Base-by-base conservation (phyloP, 352 stramenopile species). In the Elongisporangium anandrum region DNA sequence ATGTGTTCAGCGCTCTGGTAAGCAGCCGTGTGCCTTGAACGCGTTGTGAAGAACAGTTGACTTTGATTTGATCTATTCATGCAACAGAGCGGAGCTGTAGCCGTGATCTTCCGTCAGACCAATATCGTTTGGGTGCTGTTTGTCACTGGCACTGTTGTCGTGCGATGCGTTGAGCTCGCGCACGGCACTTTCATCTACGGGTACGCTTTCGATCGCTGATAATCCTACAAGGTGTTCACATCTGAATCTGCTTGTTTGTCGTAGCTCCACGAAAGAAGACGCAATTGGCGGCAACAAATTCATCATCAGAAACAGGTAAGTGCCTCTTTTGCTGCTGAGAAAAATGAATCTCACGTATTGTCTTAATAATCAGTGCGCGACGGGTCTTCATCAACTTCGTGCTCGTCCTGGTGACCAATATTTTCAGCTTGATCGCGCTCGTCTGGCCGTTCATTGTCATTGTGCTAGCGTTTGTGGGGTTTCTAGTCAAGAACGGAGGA, bases 81-180 rank as follows among this genome's bases (percentile, higher is more conserved):
- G 20, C 0, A 47, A 9, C 56, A 95, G 85, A 79, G 75, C 57
- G 87, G 88, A 22, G 83, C 71, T 6, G 56, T 78, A 0, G 87
- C 87, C 0, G 84, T 97, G 38, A 54, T 95, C 20, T 94, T 96
- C 48, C 87, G 91, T 1, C 91, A 97, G 64, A 97, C 87, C 8
- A 97, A 97, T 52, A 93, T 95, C 49, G 60, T 97, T 3, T 97
- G 91, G 91, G 85, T 97, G 0, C 56, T 84, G 1, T 97, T 97
- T 66, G 82, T 94, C 3, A 72, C 90, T 9, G 89, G 87, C 10
- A 84, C 74, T 0, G 53, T 90, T 12, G 69, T 94, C 21, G 84
- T 95, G 50, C 77, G 81, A 12, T 87, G 67, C 29, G 70, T 87
- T 0, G 86, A 95, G 60, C 54, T 79, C n/a, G 79, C 70, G 13